phyloP scores from a whole-genome alignment of 768 basidiomycete genomes.

The Mycena rosella region DNA sequence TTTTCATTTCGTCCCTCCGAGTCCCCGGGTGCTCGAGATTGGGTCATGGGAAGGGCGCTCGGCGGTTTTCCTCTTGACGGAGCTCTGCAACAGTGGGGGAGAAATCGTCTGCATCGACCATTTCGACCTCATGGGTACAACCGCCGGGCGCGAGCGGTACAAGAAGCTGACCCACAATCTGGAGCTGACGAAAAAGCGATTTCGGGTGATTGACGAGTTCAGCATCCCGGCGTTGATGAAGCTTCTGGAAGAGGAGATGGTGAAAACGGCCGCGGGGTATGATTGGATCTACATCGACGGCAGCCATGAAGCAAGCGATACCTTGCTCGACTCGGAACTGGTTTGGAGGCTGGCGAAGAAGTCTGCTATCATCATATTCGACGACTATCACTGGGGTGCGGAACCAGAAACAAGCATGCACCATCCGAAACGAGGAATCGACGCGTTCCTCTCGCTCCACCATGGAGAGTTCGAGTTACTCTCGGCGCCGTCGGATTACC shows the following conservation, averaged over 20 bases:
- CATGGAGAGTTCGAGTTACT: conserved; percentile 60
- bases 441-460: conserved; percentile 67
- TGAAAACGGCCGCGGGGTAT: conserved; percentile 54
- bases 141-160: conserved; percentile 60
- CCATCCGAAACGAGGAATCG: conserved; percentile 69
- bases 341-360: conserved; percentile 67
- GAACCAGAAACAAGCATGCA: conserved; percentile 62
- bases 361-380: conserved; percentile 67
- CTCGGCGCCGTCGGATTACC: conserved; percentile 50
- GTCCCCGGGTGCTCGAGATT: conserved; percentile 66
- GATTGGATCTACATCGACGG: conserved; percentile 74
- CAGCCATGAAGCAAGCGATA: conserved; percentile 71
- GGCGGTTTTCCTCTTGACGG: conserved; percentile 64
- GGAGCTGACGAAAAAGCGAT: conserved; percentile 55
- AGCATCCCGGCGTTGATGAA: conserved; percentile 64
- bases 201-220: conserved; percentile 63
- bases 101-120: conserved; percentile 67
- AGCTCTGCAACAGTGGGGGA: conserved; percentile 52
- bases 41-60: conserved; percentile 77
- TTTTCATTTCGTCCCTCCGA: conserved; percentile 49
- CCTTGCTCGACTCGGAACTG: conserved; percentile 70
- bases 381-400: conserved; percentile 68
- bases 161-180: conserved; percentile 62
- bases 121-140: conserved; percentile 65
- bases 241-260: conserved; percentile 61